phyloP scores from a whole-genome alignment of 2,329 filamentous ascomycete species.

The Hymenoscyphus fructigenus region DNA sequence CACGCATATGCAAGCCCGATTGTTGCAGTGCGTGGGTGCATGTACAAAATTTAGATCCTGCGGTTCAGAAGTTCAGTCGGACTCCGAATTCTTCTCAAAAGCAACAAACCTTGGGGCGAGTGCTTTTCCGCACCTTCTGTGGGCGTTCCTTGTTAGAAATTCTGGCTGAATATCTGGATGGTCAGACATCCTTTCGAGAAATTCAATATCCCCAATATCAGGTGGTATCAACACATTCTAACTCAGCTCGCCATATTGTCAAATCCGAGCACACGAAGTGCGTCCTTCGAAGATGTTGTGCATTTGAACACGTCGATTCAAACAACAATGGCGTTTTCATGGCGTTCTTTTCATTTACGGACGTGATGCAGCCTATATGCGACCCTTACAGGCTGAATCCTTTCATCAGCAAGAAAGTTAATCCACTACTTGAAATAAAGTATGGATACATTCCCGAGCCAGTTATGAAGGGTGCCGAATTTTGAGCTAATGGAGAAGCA shows the following conservation, averaged over 20 bases:
- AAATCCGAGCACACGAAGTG: conserved; percentile 15
- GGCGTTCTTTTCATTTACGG: conserved; percentile 4
- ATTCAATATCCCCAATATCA: neutral
- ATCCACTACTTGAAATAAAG: conserved; percentile 6
- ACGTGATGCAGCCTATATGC: conserved; percentile 15
- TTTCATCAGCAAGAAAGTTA: conserved; percentile 10
- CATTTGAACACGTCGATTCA: conserved; percentile 8
- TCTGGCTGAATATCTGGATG: neutral
- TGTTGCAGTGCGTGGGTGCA: neutral
- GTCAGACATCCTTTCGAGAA: neutral
- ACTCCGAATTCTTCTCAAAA: neutral
- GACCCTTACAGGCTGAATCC: conserved; percentile 10
- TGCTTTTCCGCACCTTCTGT: neutral
- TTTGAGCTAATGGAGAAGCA: conserved; percentile 6
- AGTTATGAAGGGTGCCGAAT: neutral
- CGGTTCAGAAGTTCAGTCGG: neutral
- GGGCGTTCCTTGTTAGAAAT: neutral
- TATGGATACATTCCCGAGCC: neutral
- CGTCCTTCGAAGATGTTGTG: conserved; percentile 8
- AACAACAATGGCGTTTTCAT: conserved; percentile 11
- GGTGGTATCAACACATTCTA: conserved; percentile 1
- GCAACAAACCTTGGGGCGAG: neutral
- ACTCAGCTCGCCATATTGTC: conserved; percentile 5
- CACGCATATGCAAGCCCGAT: neutral
- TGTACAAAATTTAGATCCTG: neutral